Base-by-base conservation (phyloP, 345 rosid genomes). In the Corchorus olitorius region DNA sequence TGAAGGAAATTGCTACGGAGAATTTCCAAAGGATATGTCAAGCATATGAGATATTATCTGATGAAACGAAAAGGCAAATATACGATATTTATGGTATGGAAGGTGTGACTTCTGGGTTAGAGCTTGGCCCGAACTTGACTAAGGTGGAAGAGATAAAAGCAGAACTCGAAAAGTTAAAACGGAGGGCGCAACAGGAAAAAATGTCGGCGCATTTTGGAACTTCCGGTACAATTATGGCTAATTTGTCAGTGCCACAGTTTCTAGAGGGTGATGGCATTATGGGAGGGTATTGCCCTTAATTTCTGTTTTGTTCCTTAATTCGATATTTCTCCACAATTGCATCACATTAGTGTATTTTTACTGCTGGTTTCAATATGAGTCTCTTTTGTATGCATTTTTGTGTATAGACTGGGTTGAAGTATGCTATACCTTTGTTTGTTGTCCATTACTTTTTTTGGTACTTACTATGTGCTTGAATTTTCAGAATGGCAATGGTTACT, bases 1-100 rank as follows among this genome's bases (percentile, higher is more conserved):
- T 92, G 98, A 94, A 97, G 83, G 97, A 94, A 76, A 90, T 80
- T 5, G 99, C 98, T 22, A 93, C 93, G 0, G 86, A 80, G 81
- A 97, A 94, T 81, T 97, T 97, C 78, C 94, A 92, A 79, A 85
- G 97, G 77, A 97, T 97, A 75, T 86, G 98, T 73, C 88, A 94
- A 89, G 99, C 98, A 0, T 92, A 92, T 49, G 98, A 97, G 78
- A 88, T 97, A 77, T 78, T 97, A 70, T 84, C 98, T 0, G 93
- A 97, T 80, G 99, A 91, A 84, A 81, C 75, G 75, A 97, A 88
- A 80, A 87, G 98, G 89, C 81, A 83, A 49, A 88, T 92, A 65
- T 97, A 97, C 86, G 97, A 94, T 58, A 85, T 97, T 54, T 94
- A 97, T 81, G 99, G 98, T 22, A 88, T 94, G 97, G 99, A 94